Percentiles rank a stretch among this genome's conserved stretches.
Evolutionary conservation across 306 rosid genomes (phyloP).

Genomic region (Hylodesmum podocarpum): DNA sequence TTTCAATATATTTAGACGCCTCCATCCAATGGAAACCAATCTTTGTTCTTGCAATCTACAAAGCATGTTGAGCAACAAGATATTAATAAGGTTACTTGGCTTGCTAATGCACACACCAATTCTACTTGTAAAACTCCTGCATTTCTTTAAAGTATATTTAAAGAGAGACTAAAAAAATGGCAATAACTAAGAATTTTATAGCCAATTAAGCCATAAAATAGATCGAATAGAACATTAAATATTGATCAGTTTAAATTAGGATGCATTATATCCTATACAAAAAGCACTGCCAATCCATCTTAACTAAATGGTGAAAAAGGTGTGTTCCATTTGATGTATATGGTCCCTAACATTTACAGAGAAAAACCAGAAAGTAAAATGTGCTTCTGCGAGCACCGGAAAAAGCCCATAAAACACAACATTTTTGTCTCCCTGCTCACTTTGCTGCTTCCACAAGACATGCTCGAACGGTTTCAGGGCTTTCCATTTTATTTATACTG

Average conservation of each 20-base stretch:
- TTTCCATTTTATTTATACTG: constrained; percentile 57
- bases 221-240: neutral
- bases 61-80: constrained; percentile 47
- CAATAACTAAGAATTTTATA: neutral
- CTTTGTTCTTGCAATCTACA: constrained; percentile 39
- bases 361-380: too few species aligned
- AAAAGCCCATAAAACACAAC: too few species aligned
- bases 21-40: neutral
- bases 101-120: constrained; percentile 29
- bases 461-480: constrained; percentile 44
- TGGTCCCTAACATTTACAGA: too few species aligned
- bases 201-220: neutral
- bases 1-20: neutral
- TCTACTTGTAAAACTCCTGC: neutral
- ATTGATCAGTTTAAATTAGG: neutral
- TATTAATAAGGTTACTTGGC: constrained; percentile 19
- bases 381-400: too few species aligned
- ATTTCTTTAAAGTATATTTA: neutral
- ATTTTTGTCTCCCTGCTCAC: constrained; percentile 23
- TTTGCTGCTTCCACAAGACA: constrained; percentile 73
- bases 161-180: neutral
- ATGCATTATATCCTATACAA: neutral
- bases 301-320: neutral
- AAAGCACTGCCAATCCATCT: neutral
- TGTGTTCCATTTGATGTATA: neutral